These are phyloP conservation scores for Suillus cothurnatus DNA, from an alignment of 768 basidiomycete genomes.

Conservation along the genomic window DNA sequence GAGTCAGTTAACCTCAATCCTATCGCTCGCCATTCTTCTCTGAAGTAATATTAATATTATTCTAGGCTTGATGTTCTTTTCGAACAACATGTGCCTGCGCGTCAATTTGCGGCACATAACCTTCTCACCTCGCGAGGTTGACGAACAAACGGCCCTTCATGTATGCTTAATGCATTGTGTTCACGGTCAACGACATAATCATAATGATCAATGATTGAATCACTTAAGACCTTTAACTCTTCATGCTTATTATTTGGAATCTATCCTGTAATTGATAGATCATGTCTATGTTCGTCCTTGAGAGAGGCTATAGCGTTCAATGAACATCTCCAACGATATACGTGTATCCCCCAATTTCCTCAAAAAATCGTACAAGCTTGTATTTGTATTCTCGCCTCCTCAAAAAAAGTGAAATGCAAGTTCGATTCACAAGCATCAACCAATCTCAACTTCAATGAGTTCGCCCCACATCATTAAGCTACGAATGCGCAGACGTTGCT, in stretches of 20 bases:
- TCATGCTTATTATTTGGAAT: background rate
- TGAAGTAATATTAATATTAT: background rate
- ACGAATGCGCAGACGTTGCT: no score
- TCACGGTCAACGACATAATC: no score
- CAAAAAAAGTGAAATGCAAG: no score
- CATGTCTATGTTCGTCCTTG: background rate
- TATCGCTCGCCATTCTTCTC: background rate
- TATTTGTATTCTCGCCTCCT: no score
- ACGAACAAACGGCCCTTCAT: background rate
- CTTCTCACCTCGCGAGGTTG: constrained; percentile 19
- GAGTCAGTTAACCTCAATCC: constrained; percentile 22
- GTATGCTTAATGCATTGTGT: background rate
- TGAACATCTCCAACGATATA: no score
- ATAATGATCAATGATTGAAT: background rate
- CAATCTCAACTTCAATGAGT: no score
- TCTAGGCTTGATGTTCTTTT: constrained; percentile 33
- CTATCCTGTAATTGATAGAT: background rate
- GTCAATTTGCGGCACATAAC: constrained; percentile 23
- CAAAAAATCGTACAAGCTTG: no score
- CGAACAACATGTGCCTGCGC: constrained; percentile 31
- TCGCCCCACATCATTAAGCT: no score
- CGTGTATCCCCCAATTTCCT: no score
- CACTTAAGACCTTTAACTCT: background rate
- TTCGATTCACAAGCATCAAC: no score
- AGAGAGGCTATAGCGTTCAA: background rate